Conservation (phyloP, 1,284 basidiomycete genomes). For the Laetiporus sulphureus region DNA sequence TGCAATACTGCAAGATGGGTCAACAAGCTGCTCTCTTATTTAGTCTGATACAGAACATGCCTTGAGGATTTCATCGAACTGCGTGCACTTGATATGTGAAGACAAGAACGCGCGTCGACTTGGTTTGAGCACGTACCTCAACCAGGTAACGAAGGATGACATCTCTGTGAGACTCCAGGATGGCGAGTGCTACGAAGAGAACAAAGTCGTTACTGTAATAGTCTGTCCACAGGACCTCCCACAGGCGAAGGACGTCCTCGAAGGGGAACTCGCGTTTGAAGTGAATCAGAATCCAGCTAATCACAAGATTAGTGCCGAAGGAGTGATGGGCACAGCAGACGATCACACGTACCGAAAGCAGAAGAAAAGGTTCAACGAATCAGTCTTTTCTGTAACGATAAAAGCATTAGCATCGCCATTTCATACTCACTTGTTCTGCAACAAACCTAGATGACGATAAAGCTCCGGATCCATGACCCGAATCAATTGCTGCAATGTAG, state of each 20-base stretch:
- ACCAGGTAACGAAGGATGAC: slow-evolving; percentile 90
- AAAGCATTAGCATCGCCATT: background rate
- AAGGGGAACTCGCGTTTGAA: slow-evolving; percentile 97
- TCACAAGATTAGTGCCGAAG: background rate
- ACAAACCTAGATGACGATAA: slow-evolving; percentile 76
- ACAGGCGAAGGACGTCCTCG: slow-evolving; percentile 80
- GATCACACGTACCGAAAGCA: slow-evolving; percentile 81
- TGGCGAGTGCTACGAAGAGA: slow-evolving; percentile 91
- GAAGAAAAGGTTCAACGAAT: slow-evolving; percentile 94
- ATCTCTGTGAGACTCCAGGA: slow-evolving; percentile 91
- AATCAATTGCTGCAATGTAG: slow-evolving; percentile 86
- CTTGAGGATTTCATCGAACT: slow-evolving; percentile 88
- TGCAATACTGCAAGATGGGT: slow-evolving; percentile 61
- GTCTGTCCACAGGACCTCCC: slow-evolving; percentile 97
- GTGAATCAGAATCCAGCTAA: slow-evolving; percentile 76
- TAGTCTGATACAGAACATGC: slow-evolving; percentile 28
- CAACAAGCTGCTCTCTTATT: slow-evolving; percentile 5
- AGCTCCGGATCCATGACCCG: slow-evolving; percentile 92
- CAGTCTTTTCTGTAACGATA: slow-evolving; percentile 82
- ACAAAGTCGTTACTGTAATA: slow-evolving; percentile 85
- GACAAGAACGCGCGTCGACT: too few relatives aligned
- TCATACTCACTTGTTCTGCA: background rate
- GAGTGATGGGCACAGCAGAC: background rate
- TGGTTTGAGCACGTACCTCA: slow-evolving; percentile 61
- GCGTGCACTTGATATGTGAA: too few relatives aligned